Base-by-base conservation (phyloP, 2,329 filamentous ascomycete genomes). In the Penicillium rolfsii region DNA sequence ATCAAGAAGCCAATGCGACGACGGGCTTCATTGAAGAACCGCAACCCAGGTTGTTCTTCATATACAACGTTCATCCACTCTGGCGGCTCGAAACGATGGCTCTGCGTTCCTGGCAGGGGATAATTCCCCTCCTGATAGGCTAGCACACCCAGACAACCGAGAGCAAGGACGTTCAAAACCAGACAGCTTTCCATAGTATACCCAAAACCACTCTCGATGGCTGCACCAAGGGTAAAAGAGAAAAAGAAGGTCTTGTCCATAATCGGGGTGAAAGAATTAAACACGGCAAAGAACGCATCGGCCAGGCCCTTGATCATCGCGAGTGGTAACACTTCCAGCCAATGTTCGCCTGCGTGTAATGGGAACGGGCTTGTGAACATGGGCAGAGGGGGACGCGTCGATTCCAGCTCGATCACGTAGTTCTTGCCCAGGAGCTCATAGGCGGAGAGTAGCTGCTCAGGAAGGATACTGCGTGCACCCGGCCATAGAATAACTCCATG, bases 1-100 rank as follows among this genome's bases (percentile, higher is more conserved):
- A 83, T 81, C 65, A 83, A 71, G 62, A 84, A 83, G 1, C 83
- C 83, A 61, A 83, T 79, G 4, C 82, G 78, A 59, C 79, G 80
- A 19, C 83, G 79, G 6, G 82, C 82, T 67, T 84, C 82, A 58
- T 85, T 84, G 71, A 84, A 83, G 64, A 84, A 84, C 28, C 78
- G 80, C 41, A 84, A 64, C 0, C 83, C 83, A 2, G 80, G 73
- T 24, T 78, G 78, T 35, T 80, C 76, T 61, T 75, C 75, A 46
- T 71, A 71, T 7, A 77, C 71, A 19, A 77, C 74, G 24, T 67
- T 70, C 64, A 77, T 72, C 75, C 75, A 77, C 8, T 75, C 73
- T 5, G 75, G 75, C 4, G 71, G 65, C 41, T 77, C 74, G n/a
- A 77, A 77, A 30, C 67, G 70, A 64, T 59, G 66, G 26, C 67